Evolutionary conservation across 495 filamentous ascomycete species (phyloP), one percentile per base, ranked within the genome.

Genomic region (Aspergillus avenaceus): DNA sequence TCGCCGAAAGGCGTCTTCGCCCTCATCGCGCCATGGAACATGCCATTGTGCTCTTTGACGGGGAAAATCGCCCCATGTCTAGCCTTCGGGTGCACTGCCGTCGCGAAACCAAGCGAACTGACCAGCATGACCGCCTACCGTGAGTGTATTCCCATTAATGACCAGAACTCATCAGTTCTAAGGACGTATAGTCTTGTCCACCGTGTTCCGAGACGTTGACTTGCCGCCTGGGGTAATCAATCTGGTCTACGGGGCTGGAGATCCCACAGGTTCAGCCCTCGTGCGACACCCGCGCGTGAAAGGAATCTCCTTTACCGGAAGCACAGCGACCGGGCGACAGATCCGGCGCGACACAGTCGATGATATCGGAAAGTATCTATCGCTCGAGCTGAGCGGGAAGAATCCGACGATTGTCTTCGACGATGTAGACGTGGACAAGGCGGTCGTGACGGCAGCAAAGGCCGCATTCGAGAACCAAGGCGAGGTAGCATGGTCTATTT

Each of bases 41-140:
- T 60, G 58, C 58, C 58, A 2, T 31, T 60, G 14, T 57, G 57
- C 41, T 54, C 57, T 14, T 27, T 60, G 9, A 60, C 58, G 14
- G 54, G 58, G 50, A 79, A 80, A 51, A 63, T 67, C 40, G 73
- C 66, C 11, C 65, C 74, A 8, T 74, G 73, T 12, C 63, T 79
- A 11, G 72, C 71, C 5, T 66, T 69, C 7, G 76, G 76, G 11
- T 73, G 72, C 51, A 60, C 57, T n/a, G 54, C 49, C 18, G 52
- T 63, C 2, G 54, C 58, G 38, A 63, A 63, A 23, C 56, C 59
- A 0, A 59, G 56, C 23, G 56, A 59, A 32, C 34, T 55, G 6
- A 59, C 56, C 5, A 59, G 56, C 41, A 50, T 59, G 6, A 47
- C 56, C 1, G 52, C 56, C 3, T 59, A 52, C 18, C 45, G 56